Percentiles rank a stretch among this genome's conserved stretches.
phyloP scores from a whole-genome alignment of 805 yeast genomes.

The Lachancea sp. region DNA sequence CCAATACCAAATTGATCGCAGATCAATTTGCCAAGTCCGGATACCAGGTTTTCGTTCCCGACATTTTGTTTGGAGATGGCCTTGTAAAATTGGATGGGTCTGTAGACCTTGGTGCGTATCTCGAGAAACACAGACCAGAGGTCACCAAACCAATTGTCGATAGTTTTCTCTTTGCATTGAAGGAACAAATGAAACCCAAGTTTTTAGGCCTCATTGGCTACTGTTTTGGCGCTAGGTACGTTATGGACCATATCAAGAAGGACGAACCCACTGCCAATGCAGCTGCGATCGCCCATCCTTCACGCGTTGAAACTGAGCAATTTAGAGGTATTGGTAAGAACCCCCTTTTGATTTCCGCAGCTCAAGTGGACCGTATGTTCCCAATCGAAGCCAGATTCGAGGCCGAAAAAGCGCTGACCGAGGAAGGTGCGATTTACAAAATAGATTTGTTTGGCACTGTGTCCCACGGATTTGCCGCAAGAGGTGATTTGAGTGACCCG shows the following conservation, averaged over 20 bases:
- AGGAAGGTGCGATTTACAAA: constrained; percentile 51
- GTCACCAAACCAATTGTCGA: constrained; percentile 44
- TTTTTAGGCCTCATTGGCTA: constrained; percentile 62
- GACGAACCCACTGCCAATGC: constrained; percentile 41
- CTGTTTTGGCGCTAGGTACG: constrained; percentile 79
- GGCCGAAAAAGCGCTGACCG: constrained; percentile 53
- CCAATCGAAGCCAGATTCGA: constrained; percentile 54
- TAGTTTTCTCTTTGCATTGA: constrained; percentile 41
- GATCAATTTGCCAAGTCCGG: constrained; percentile 58
- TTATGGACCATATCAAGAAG: constrained; percentile 41
- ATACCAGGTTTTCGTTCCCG: constrained; percentile 70
- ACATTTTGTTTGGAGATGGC: constrained; percentile 51
- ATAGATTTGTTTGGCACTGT: constrained; percentile 57
- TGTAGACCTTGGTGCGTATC: constrained; percentile 43
- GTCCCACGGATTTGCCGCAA: constrained; percentile 71
- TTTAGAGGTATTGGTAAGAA: constrained; percentile 43
- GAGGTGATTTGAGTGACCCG: constrained; percentile 61
- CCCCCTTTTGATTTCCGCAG: constrained; percentile 68
- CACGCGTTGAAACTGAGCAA: constrained; percentile 61
- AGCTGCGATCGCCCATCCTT: constrained; percentile 82
- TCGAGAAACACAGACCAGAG: constrained; percentile 44
- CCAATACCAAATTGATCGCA: constrained; percentile 57
- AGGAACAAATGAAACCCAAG: constrained; percentile 39
- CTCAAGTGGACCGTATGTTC: constrained; percentile 63
- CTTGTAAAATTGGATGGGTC: constrained; percentile 30